Evolutionary conservation across 2,329 filamentous ascomycete genomes (phyloP).

Genomic region (Microdochium nivale): DNA sequence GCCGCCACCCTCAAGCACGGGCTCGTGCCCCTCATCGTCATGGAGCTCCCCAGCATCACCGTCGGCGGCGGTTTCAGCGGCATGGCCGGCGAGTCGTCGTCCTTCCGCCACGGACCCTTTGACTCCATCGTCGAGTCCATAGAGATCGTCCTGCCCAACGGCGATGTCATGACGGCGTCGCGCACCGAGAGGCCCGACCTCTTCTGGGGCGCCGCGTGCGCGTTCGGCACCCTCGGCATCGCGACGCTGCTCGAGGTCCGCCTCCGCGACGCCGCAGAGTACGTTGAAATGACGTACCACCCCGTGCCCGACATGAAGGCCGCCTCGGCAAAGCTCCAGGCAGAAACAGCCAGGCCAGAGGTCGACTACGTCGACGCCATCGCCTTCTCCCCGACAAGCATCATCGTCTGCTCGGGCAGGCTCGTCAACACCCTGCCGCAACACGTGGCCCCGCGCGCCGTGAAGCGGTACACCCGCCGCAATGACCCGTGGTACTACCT

Average conservation of each 20-base stretch:
- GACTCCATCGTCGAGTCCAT: conserved; percentile 52
- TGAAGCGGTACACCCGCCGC: conserved; percentile 43
- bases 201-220: conserved; percentile 56
- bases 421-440: conserved; percentile 37
- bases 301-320: conserved; percentile 30
- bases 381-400: conserved; percentile 44
- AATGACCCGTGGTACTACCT: conserved; percentile 68
- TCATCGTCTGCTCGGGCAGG: conserved; percentile 53
- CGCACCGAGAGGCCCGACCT: conserved; percentile 46
- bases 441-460: not conserved
- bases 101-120: conserved; percentile 59
- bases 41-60: conserved; percentile 68
- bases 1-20: conserved; percentile 45
- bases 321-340: conserved; percentile 32
- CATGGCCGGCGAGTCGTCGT: conserved; percentile 60
- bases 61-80: conserved; percentile 60
- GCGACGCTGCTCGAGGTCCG: conserved; percentile 55
- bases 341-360: conserved; percentile 25
- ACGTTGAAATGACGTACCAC: conserved; percentile 50
- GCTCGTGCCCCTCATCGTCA: conserved; percentile 57
- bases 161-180: conserved; percentile 46
- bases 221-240: conserved; percentile 59
- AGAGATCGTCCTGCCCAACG: conserved; percentile 57
- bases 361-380: conserved; percentile 65
- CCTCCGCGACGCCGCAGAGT: conserved; percentile 43